Percentiles rank a stretch among this genome's conserved stretches.
Evolutionary conservation across 306 rosid species (phyloP).

Genomic region (Mucuna pruriens): DNA sequence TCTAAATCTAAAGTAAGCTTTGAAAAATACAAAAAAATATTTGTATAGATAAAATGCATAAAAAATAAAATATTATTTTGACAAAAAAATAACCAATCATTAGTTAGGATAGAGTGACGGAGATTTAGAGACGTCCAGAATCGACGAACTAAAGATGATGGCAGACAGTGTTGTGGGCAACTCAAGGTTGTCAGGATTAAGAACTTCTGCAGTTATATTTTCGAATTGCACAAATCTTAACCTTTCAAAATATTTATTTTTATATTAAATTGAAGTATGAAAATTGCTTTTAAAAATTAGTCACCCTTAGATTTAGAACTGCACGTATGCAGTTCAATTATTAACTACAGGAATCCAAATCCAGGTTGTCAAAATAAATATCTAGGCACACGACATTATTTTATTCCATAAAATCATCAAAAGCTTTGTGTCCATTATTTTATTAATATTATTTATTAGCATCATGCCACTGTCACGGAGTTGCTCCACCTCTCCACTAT

Average conservation of each 20-base stretch:
- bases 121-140: not conserved
- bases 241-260: no score
- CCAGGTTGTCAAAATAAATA: conserved; percentile 31
- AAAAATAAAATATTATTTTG: no score
- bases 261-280: no score
- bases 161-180: not conserved
- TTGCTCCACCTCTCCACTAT: not conserved
- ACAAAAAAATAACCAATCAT: not conserved
- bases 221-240: no score
- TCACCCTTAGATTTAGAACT: no score
- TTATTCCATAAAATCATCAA: not conserved
- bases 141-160: not conserved
- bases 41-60: no score
- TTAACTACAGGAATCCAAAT: no score
- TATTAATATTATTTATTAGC: not conserved
- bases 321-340: no score
- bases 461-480: not conserved
- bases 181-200: conserved; percentile 13
- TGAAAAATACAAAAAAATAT: no score
- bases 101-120: not conserved
- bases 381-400: not conserved
- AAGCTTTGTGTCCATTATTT: not conserved
- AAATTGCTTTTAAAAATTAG: no score
- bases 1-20: not conserved
- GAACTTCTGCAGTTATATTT: no score